Conservation (phyloP, 1,139 yeast genomes). For the Taphrina flavorubra region DNA sequence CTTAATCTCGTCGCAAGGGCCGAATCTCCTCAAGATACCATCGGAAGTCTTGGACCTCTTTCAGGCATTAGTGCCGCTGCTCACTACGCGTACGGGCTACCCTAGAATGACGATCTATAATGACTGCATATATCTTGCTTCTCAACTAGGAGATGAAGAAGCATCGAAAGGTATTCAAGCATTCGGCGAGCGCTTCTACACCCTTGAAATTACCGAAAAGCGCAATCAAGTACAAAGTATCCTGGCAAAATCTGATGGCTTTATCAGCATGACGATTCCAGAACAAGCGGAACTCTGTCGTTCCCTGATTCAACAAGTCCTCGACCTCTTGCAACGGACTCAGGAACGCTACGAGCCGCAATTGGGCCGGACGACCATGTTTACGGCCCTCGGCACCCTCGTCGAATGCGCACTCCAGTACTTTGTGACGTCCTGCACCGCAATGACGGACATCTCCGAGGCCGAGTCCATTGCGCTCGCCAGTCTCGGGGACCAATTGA, state of each 20-base stretch:
- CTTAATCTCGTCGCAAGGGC: background rate
- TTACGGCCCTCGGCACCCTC: slow-evolving; percentile 35
- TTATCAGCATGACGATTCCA: slow-evolving; percentile 19
- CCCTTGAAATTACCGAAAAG: slow-evolving; percentile 24
- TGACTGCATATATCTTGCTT: slow-evolving; percentile 30
- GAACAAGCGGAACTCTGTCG: slow-evolving; percentile 12
- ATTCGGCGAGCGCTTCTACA: slow-evolving; percentile 28
- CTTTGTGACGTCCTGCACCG: slow-evolving; percentile 14
- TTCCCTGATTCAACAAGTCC: slow-evolving; percentile 12
- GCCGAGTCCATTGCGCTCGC: slow-evolving; percentile 32
- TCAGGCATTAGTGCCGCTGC: slow-evolving; percentile 14
- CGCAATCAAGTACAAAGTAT: slow-evolving; percentile 23
- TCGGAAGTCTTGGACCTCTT: slow-evolving; percentile 17
- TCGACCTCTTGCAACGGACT: slow-evolving; percentile 27
- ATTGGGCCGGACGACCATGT: slow-evolving; percentile 23
- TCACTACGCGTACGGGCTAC: slow-evolving; percentile 12
- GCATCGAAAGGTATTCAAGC: background rate
- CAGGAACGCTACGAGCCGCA: slow-evolving; percentile 31
- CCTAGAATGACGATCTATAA: slow-evolving; percentile 37
- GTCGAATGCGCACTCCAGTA: slow-evolving; percentile 27
- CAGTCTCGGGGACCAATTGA: slow-evolving; percentile 20
- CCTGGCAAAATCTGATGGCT: slow-evolving; percentile 10
- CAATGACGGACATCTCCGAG: slow-evolving; percentile 38
- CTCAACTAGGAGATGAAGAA: background rate
- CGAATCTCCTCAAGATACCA: background rate